Conservation (phyloP, 2,329 filamentous ascomycete genomes). For the Pestalotiopsis sp. region DNA sequence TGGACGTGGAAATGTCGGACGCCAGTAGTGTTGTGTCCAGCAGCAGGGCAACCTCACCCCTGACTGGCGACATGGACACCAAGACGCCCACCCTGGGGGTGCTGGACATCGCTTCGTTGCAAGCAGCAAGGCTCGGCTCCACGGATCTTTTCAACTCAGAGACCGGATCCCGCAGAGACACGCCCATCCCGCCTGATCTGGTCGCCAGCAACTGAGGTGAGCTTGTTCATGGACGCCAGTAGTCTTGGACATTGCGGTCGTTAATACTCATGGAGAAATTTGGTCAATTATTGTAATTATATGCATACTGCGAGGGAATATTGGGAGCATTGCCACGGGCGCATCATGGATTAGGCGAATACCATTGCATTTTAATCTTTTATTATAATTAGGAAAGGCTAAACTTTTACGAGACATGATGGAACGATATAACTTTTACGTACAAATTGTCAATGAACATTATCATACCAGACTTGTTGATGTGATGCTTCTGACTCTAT, state of each 20-base stretch:
- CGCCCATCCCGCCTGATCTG: conserved; percentile 36
- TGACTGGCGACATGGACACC: conserved; percentile 33
- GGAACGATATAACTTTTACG: background rate
- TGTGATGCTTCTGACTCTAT: background rate
- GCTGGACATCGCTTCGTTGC: conserved; percentile 12
- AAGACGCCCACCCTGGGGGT: conserved; percentile 40
- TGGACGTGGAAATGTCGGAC: conserved; percentile 56
- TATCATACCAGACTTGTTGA: background rate
- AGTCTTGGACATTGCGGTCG: no score
- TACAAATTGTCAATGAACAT: background rate
- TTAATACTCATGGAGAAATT: background rate
- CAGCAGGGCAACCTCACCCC: conserved; percentile 30
- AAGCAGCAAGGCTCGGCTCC: conserved; percentile 27
- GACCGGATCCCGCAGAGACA: conserved; percentile 34
- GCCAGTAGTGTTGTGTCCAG: conserved; percentile 41
- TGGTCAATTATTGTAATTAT: conserved; percentile 12
- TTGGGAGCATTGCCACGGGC: conserved; percentile 10
- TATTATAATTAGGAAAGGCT: background rate
- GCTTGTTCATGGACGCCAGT: background rate
- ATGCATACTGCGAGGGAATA: conserved; percentile 22
- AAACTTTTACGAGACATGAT: background rate
- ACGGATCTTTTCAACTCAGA: conserved; percentile 30
- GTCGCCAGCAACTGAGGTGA: conserved; percentile 17
- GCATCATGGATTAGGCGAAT: conserved; percentile 17
- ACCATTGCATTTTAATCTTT: conserved; percentile 20